These are phyloP conservation scores for Aspergillus flavus DNA, from an alignment of 2,329 filamentous ascomycete genomes.

Conservation along the genomic window DNA sequence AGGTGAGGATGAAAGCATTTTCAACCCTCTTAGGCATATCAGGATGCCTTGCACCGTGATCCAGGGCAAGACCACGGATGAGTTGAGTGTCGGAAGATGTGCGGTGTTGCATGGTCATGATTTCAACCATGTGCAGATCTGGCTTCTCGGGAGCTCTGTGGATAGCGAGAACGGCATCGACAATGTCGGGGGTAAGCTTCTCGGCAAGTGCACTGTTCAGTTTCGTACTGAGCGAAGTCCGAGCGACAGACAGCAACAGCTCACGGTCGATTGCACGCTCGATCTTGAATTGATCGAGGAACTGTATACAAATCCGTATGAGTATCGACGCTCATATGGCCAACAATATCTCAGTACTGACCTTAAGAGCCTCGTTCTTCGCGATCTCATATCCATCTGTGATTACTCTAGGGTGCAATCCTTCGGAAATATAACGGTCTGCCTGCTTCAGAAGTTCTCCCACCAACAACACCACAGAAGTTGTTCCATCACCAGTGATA, in stretches of 20 bases:
- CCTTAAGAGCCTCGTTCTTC: conserved; percentile 88
- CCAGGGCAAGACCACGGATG: conserved; percentile 87
- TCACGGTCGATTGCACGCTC: conserved; percentile 87
- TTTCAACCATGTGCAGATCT: conserved; percentile 98
- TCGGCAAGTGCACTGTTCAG: conserved; percentile 85
- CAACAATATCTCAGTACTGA: conserved; percentile 35
- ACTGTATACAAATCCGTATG: conserved; percentile 54
- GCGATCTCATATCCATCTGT: conserved; percentile 98
- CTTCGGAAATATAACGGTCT: conserved; percentile 92
- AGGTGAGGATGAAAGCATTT: conserved; percentile 90
- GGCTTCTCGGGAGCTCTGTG: conserved; percentile 88
- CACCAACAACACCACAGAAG: conserved; percentile 90
- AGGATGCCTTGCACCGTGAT: conserved; percentile 93
- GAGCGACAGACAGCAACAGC: conserved; percentile 86
- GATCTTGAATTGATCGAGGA: conserved; percentile 93
- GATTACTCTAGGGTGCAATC: conserved; percentile 94
- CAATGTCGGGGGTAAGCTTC: conserved; percentile 90
- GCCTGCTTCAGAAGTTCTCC: conserved; percentile 98
- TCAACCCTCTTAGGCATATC: conserved; percentile 98
- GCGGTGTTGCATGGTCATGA: conserved; percentile 99
- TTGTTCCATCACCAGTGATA: conserved; percentile 97
- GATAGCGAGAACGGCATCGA: conserved; percentile 94
- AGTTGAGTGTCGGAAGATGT: conserved; percentile 94
- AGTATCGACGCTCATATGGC: conserved; percentile 12
- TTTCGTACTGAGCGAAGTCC: conserved; percentile 94